These are phyloP conservation scores for Trypanosoma vivax DNA, from an alignment of 208 protist species.

Conservation along the genomic window DNA sequence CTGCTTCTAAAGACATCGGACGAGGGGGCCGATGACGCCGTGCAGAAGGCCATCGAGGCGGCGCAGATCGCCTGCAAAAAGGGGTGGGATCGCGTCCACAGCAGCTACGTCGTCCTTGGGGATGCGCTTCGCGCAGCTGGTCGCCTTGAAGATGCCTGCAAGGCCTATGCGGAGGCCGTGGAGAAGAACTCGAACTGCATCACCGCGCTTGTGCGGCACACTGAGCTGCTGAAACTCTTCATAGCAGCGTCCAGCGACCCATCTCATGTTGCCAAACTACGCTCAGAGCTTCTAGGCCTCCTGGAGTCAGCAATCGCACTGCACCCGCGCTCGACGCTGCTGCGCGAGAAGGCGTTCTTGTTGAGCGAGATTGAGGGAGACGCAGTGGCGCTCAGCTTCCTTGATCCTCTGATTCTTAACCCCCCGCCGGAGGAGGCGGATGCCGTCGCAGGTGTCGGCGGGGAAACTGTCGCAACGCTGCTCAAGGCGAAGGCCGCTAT, in stretches of 20 bases:
- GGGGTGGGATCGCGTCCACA: slow-evolving; percentile 74
- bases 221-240: slow-evolving; percentile 38
- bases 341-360: slow-evolving; percentile 87
- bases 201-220: slow-evolving; percentile 53
- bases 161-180: slow-evolving; percentile 47
- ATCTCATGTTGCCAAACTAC: slow-evolving; percentile 7
- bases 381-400: slow-evolving; percentile 59
- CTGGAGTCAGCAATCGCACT: slow-evolving; percentile 59
- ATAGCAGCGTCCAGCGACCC: slow-evolving; percentile 22
- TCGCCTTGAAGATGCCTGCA: slow-evolving; percentile 40
- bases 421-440: slow-evolving; percentile 85
- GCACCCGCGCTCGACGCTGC: slow-evolving; percentile 63
- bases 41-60: slow-evolving; percentile 37
- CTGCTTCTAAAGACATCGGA: slow-evolving; percentile 44
- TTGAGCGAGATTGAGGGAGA: slow-evolving; percentile 74
- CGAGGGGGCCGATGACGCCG: slow-evolving; percentile 7
- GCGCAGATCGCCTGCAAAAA: slow-evolving; percentile 36
- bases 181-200: slow-evolving; percentile 54
- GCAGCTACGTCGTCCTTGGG: slow-evolving; percentile 42
- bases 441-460: slow-evolving; percentile 31
- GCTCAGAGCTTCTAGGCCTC: slow-evolving; percentile 26
- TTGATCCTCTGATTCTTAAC: slow-evolving; percentile 51
- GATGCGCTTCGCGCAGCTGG: slow-evolving; percentile 43
- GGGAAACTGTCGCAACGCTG: slow-evolving; percentile 50
- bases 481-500: slow-evolving; percentile 87